Evolutionary conservation across 768 basidiomycete species (phyloP).

Genomic region (Tricholoma sp.): DNA sequence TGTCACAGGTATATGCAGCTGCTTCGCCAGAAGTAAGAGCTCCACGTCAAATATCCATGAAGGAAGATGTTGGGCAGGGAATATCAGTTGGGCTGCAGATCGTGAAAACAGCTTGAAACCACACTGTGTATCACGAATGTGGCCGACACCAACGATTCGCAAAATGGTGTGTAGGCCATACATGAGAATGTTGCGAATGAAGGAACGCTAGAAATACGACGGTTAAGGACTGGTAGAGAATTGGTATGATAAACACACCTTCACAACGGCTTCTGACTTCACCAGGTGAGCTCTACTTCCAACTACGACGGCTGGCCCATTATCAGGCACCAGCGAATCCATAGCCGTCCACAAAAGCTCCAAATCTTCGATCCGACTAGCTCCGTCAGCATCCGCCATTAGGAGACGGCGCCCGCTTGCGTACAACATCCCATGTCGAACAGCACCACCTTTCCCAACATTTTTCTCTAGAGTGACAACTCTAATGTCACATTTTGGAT

Average conservation of each 20-base stretch:
- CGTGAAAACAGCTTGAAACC: conserved; percentile 97
- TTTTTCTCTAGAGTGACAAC: conserved; percentile 78
- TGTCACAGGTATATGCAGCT: conserved; percentile 67
- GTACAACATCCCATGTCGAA: conserved; percentile 86
- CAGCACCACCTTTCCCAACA: conserved; percentile 89
- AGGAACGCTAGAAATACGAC: conserved; percentile 59
- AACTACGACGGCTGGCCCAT: conserved; percentile 61
- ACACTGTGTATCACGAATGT: conserved; percentile 93
- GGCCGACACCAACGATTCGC: conserved; percentile 81
- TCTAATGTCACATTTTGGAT: conserved; percentile 59
- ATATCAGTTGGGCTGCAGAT: conserved; percentile 71
- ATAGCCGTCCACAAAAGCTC: conserved; percentile 73
- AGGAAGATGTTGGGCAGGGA: conserved; percentile 80
- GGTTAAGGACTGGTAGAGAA: conserved; percentile 4
- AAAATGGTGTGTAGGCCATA: conserved; percentile 88
- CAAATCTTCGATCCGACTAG: conserved; percentile 82
- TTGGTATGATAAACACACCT: conserved; percentile 41
- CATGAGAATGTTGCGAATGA: conserved; percentile 90
- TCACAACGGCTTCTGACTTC: conserved; percentile 87
- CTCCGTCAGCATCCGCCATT: conserved; percentile 95
- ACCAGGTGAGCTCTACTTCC: conserved; percentile 94
- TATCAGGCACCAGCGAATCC: conserved; percentile 50
- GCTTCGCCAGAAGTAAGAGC: conserved; percentile 78
- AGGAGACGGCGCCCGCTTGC: conserved; percentile 72
- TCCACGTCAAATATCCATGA: conserved; percentile 99